Base-by-base conservation (phyloP, 768 basidiomycete species). In the Lepiota venenata region DNA sequence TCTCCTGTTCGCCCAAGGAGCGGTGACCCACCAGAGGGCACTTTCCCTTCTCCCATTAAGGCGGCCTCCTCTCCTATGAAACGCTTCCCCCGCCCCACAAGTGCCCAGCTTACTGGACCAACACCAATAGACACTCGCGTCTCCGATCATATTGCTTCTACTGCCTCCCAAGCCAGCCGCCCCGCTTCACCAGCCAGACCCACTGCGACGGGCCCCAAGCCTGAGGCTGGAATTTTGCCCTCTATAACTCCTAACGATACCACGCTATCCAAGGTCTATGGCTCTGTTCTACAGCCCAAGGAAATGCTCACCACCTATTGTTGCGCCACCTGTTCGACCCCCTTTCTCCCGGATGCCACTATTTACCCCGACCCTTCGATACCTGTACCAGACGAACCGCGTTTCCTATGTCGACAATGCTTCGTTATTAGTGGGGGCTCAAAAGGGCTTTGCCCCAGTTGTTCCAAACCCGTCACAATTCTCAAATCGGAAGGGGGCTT, bases 321-420 rank as follows among this genome's bases (percentile, higher is more conserved):
- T 2, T 93, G 91, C 64, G 79, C 78, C 32, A 65, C 82, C 11
- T 93, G 91, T 64, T 70, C 74, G 14, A 67, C 75, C 0, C 71
- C 76, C 9, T 93, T 93, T 63, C 80, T 83, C 35, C 90, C 91
- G 2, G 91, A 93, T 65, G 82, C 87, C 18, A 93, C 91, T 27
- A 90, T 93, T 56, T 93, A 91, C 63, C 91, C 91, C 1, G 85
- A 91, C 61, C 87, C 86, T 37, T 66, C 66, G 50, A 60, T 64
- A 52, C 64, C 64, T 45, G 63, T 60, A n/a, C 57, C 69, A 4
- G 64, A 62, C 46, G 64, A 67, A 9, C 72, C 71, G n/a, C 78
- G 80, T 2, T 93, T 90, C 66, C 71, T 92, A 14, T 93, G 91
- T 66, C 80, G 82, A 22, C 69, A 80, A 20, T 93, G 91, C 66